phyloP scores from a whole-genome alignment of 306 rosid species.

The Fragaria nilgerrensis region DNA sequence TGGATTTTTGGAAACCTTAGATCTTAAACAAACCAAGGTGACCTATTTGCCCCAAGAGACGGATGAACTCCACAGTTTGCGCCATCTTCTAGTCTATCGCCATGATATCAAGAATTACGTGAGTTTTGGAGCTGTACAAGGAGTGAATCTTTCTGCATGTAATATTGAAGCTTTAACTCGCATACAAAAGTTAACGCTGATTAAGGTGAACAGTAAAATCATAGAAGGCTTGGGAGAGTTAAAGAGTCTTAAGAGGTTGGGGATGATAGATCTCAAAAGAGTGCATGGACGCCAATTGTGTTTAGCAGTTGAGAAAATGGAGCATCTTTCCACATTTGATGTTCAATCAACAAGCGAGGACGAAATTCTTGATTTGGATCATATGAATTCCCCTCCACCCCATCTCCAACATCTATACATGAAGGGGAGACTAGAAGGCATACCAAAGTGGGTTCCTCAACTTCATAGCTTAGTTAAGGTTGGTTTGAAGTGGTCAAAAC shows the following conservation, averaged over 20 bases:
- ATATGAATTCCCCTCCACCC: not conserved
- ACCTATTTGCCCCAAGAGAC: not conserved
- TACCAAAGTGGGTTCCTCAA: not conserved
- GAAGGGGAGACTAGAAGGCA: not conserved
- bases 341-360: not conserved
- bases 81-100: slow-evolving; percentile 16
- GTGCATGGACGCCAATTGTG: not conserved
- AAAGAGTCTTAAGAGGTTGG: not conserved
- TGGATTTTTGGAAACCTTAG: not conserved
- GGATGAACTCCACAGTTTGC: not conserved
- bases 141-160: not conserved
- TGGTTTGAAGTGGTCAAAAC: slow-evolving; percentile 15
- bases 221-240: not conserved
- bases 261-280: not conserved
- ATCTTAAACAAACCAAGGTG: slow-evolving; percentile 21
- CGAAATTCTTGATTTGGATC: slow-evolving; percentile 7
- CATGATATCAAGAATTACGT: not conserved
- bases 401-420: not conserved
- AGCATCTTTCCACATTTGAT: slow-evolving; percentile 8
- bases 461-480: not conserved
- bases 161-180: slow-evolving; percentile 1
- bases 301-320: not conserved
- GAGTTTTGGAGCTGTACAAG: not conserved
- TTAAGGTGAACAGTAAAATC: not conserved
- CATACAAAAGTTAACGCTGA: slow-evolving; percentile 16